These are phyloP conservation scores for Huiozyma naganishii DNA, from an alignment of 805 yeast genomes.

Conservation along the genomic window DNA sequence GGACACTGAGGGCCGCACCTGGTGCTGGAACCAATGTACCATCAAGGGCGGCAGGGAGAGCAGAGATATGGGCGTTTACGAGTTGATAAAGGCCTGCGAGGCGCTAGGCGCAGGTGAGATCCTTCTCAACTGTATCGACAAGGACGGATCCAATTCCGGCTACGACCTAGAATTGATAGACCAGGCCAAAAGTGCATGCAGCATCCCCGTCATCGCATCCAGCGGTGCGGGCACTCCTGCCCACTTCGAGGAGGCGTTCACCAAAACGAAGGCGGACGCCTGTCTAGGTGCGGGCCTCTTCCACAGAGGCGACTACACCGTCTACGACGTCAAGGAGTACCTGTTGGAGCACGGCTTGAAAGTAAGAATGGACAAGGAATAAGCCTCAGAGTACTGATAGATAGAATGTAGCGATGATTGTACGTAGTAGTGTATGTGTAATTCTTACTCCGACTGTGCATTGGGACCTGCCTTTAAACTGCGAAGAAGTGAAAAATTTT, in stretches of 20 bases:
- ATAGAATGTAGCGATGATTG: neutral
- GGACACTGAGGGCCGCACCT: conserved; percentile 85
- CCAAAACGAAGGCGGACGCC: conserved; percentile 78
- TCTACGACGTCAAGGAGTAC: conserved; percentile 66
- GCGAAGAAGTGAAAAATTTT: conserved; percentile 3
- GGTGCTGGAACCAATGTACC: conserved; percentile 91
- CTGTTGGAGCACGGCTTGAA: conserved; percentile 50
- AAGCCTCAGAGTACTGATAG: neutral
- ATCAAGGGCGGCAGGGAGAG: conserved; percentile 93
- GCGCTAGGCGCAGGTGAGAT: conserved; percentile 95
- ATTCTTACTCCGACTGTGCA: too few species aligned
- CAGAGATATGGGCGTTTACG: conserved; percentile 83
- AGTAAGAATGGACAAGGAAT: conserved; percentile 47
- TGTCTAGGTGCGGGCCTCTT: conserved; percentile 98
- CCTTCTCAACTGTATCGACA: conserved; percentile 85
- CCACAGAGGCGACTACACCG: conserved; percentile 90
- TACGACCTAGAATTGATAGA: conserved; percentile 77
- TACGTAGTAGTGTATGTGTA: too few species aligned
- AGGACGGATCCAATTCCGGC: conserved; percentile 94
- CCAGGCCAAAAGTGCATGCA: conserved; percentile 65
- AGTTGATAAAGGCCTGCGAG: conserved; percentile 81
- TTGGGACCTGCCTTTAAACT: too few species aligned
- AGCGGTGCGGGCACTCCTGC: conserved; percentile 94
- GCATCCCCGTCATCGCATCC: conserved; percentile 92
- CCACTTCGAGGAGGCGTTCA: conserved; percentile 84